A percentile compares a stretch with the other conserved stretches of the same genome.
Conservation (phyloP, 139 green algal genomes). For the Eudorina sp. region DNA sequence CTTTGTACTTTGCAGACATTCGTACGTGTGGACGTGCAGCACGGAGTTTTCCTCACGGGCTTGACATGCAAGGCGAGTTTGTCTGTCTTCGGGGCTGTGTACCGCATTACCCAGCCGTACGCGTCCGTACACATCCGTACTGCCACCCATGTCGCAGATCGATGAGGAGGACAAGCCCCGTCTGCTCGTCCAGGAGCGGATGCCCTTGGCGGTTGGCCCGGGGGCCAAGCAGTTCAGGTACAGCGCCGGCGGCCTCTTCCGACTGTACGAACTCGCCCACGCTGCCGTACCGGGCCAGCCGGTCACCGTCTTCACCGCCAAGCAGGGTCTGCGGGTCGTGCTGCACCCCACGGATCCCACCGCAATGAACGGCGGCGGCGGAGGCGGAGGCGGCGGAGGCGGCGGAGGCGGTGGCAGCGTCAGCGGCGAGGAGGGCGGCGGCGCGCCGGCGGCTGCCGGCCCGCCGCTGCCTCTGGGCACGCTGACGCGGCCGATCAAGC, state of each 20-base stretch:
- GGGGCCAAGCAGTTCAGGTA: background rate
- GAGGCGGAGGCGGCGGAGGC: background rate
- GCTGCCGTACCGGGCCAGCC: constrained; percentile 20
- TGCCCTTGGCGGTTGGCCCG: constrained; percentile 2
- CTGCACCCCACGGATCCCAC: background rate
- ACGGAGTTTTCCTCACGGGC: background rate
- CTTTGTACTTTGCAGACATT: background rate
- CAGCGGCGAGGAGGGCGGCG: background rate
- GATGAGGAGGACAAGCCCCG: constrained; percentile 14
- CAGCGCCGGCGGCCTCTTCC: constrained; percentile 35
- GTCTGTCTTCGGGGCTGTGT: too few species aligned
- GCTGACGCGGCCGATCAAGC: background rate
- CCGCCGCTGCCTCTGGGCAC: background rate
- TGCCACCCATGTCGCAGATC: constrained; percentile 3
- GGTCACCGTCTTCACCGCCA: constrained; percentile 43
- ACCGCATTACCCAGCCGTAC: too few species aligned
- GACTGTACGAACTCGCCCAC: constrained; percentile 38
- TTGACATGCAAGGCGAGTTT: too few species aligned
- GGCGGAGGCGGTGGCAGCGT: background rate
- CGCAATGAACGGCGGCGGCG: background rate
- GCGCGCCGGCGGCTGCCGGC: background rate
- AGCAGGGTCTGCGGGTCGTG: constrained; percentile 13
- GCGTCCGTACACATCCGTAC: too few species aligned
- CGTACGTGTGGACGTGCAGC: background rate
- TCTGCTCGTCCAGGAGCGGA: constrained; percentile 15